Percentiles rank a stretch among this genome's conserved stretches.
Evolutionary conservation across 495 filamentous ascomycete genomes (phyloP).

Genomic region (Trichocladium uniseriatum): DNA sequence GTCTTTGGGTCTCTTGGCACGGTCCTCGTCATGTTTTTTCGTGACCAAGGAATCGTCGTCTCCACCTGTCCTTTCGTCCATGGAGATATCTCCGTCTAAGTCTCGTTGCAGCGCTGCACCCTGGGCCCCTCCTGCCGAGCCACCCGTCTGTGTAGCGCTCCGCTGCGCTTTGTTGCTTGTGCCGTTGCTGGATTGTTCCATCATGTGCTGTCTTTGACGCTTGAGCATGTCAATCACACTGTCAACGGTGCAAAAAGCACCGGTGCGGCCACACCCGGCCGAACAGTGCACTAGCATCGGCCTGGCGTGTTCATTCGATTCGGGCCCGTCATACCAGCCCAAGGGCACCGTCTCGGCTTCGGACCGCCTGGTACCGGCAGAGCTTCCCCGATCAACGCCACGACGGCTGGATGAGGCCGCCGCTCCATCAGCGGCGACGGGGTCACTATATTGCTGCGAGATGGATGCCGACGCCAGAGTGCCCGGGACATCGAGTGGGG

Average conservation of each 20-base stretch:
- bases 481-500: conserved; percentile 32
- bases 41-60: too few species aligned
- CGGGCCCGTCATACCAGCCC: conserved; percentile 43
- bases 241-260: conserved; percentile 93
- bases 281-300: conserved; percentile 92
- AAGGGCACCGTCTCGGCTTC: conserved; percentile 19
- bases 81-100: conserved; percentile 37
- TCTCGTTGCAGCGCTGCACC: conserved; percentile 13
- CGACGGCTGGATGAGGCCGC: too few species aligned
- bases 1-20: not conserved
- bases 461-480: too few species aligned
- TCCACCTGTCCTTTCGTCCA: conserved; percentile 13
- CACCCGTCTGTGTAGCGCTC: conserved; percentile 10
- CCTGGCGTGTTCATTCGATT: conserved; percentile 41
- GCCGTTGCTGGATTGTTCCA: not conserved
- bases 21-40: not conserved
- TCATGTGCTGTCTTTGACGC: conserved; percentile 48
- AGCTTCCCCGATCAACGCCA: too few species aligned
- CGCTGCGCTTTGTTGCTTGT: too few species aligned
- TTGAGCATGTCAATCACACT: conserved; percentile 90
- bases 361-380: too few species aligned
- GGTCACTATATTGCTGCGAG: too few species aligned
- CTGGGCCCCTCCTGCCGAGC: conserved; percentile 4
- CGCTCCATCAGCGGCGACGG: conserved; percentile 10
- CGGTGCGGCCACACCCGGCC: conserved; percentile 89